Base-by-base conservation (phyloP, 2,329 filamentous ascomycete species). In the Calonectria hawksworthii region DNA sequence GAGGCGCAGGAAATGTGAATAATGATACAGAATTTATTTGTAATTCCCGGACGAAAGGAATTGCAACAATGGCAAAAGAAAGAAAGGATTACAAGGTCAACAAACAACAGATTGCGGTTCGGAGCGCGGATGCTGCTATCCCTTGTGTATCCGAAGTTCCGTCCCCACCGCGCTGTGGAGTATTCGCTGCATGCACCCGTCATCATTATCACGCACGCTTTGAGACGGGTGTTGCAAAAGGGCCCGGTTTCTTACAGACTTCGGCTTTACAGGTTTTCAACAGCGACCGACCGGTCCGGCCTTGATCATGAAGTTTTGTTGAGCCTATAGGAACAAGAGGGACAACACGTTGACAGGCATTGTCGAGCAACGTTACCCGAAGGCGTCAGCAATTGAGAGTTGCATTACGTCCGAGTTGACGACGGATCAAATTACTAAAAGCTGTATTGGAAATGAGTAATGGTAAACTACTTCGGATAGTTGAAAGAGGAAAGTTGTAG, bases 101-200 rank as follows among this genome's bases (percentile, higher is more conserved):
- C n/a, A n/a, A n/a, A n/a, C n/a, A n/a, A n/a, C n/a, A n/a, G n/a
- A n/a, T n/a, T n/a, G n/a, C n/a, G n/a, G n/a, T n/a, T n/a, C 36
- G 56, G 56, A 63, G 56, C 16, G 56, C 56, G 56, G 56, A 63
- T 28, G 56, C 56, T 63, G 56, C 23, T n/a, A n/a, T 13, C 34
- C 32, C 36, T 41, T 28, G 34, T n/a, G 56, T 63, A 70, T 70
- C 68, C 68, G 68, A 70, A 70, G 56, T 64, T 70, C 68, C 68
- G 68, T 59, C 13, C 54, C 68, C 68, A 51, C 68, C 32, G 26
- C 9, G 44, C 30, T 23, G 68, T 51, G 52, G 68, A 64, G 54
- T 44, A 32, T 47, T 47, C 51, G 28, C 23, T 59, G 34, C 30
- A 50, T 66, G 14, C 64, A 9, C 64, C 16, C 38, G 59, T 65